phyloP scores from a whole-genome alignment of 2,329 filamentous ascomycete species.

The Talaromyces rugulosus region DNA sequence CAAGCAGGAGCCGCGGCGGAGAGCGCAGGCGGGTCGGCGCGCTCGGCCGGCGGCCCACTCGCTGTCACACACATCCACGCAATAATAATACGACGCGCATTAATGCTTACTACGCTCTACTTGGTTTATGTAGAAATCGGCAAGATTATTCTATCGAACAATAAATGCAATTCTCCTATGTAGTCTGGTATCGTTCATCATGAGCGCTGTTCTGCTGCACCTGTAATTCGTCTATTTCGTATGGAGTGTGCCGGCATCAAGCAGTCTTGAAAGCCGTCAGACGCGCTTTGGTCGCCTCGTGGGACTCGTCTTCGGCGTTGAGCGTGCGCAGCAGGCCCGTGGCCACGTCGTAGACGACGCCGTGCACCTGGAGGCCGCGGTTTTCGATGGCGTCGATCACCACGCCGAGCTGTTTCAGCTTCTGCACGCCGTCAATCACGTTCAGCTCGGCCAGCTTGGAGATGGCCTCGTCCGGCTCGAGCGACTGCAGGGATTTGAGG shows the following conservation, averaged over 20 bases:
- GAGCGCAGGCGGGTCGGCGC: neutral
- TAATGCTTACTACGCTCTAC: neutral
- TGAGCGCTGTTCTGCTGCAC: neutral
- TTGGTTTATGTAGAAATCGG: neutral
- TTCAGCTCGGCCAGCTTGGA: slow-evolving; percentile 71
- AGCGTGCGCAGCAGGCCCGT: slow-evolving; percentile 53
- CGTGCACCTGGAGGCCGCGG: slow-evolving; percentile 69
- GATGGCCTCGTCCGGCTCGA: slow-evolving; percentile 47
- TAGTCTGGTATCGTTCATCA: neutral
- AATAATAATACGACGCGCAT: neutral
- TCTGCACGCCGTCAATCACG: slow-evolving; percentile 63
- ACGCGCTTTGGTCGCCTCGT: slow-evolving; percentile 35
- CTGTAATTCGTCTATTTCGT: neutral
- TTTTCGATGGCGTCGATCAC: slow-evolving; percentile 68
- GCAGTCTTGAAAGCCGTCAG: slow-evolving; percentile 36
- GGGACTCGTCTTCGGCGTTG: slow-evolving; percentile 38
- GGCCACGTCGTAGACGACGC: slow-evolving; percentile 67
- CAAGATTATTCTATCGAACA: neutral
- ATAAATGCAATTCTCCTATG: neutral
- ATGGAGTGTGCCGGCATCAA: neutral
- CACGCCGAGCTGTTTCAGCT: slow-evolving; percentile 63
- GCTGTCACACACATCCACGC: neutral
- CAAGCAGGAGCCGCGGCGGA: neutral
- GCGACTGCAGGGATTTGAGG: slow-evolving; percentile 44
- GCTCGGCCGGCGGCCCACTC: neutral